These are phyloP conservation scores for Panaeolus cyanescens DNA, from an alignment of 768 basidiomycete genomes.

Conservation along the genomic window DNA sequence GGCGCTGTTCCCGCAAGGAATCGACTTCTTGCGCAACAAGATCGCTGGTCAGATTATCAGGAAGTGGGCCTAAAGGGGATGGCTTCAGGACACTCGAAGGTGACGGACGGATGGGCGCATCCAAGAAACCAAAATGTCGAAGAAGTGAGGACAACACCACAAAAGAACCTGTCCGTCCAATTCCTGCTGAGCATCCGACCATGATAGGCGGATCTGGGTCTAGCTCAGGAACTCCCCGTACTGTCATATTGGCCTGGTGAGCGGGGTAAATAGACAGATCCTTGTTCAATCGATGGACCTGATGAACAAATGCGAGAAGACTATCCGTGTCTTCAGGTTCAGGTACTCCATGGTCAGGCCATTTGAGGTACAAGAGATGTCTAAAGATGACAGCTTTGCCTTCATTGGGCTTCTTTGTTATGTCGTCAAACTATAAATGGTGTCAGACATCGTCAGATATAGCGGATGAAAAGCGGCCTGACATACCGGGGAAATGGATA, in stretches of 20 bases:
- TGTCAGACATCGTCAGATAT: conserved; percentile 9
- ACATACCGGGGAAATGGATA: conserved; percentile 50
- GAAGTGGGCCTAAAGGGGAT: conserved; percentile 63
- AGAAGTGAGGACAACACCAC: conserved; percentile 80
- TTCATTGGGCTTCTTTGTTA: conserved; percentile 17
- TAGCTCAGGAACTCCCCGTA: conserved; percentile 13
- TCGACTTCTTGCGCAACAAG: conserved; percentile 73
- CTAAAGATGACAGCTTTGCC: conserved; percentile 53
- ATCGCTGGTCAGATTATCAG: conserved; percentile 50
- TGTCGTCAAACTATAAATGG: conserved; percentile 11
- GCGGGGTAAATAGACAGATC: conserved; percentile 33
- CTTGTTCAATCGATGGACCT: conserved; percentile 67
- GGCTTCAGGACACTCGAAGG: conserved; percentile 35
- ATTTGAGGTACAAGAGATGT: conserved; percentile 73
- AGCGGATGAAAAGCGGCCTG: conserved; percentile 7
- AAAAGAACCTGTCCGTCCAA: conserved; percentile 87
- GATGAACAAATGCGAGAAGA: conserved; percentile 59
- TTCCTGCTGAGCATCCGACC: conserved; percentile 84
- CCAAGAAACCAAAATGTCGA: conserved; percentile 55
- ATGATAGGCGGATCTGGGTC: conserved; percentile 78
- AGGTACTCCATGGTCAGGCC: conserved; percentile 90
- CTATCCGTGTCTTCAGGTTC: conserved; percentile 56
- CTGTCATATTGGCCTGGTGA: conserved; percentile 18
- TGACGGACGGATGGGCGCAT: conserved; percentile 30
- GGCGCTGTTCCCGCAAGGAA: conserved; percentile 76